These are phyloP conservation scores for Globisporangium alternatum DNA, from an alignment of 352 stramenopile species.

Conservation along the genomic window DNA sequence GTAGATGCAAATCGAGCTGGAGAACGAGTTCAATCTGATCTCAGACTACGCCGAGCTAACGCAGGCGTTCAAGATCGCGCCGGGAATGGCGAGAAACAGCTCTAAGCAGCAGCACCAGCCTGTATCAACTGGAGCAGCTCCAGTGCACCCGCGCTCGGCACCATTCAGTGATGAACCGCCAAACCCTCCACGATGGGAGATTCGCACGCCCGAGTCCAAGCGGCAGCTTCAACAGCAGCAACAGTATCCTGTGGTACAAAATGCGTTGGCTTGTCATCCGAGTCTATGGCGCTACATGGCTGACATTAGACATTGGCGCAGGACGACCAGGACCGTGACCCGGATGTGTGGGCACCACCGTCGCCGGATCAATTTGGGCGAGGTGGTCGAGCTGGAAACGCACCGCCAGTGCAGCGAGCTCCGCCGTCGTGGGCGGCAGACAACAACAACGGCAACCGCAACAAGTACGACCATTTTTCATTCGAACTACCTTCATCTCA, in stretches of 20 bases:
- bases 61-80: constrained; percentile 59
- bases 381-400: constrained; percentile 21
- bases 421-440: constrained; percentile 52
- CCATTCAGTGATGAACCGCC: constrained; percentile 22
- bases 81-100: constrained; percentile 21
- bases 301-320: background rate
- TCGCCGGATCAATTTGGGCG: constrained; percentile 48
- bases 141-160: constrained; percentile 13
- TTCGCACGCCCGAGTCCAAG: constrained; percentile 39
- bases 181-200: constrained; percentile 46
- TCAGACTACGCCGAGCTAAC: constrained; percentile 75
- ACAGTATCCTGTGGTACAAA: constrained; percentile 8
- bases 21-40: constrained; percentile 77
- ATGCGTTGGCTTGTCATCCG: background rate
- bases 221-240: constrained; percentile 17
- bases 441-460: constrained; percentile 38
- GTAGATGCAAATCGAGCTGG: constrained; percentile 80
- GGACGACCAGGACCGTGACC: constrained; percentile 38
- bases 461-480: constrained; percentile 19
- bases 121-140: constrained; percentile 2
- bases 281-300: background rate
- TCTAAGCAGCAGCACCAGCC: constrained; percentile 20
- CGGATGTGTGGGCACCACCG: constrained; percentile 72
- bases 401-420: constrained; percentile 20
- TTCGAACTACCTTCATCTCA: background rate